Evolutionary conservation across 139 green algal genomes (phyloP).

Genomic region (Chlorella sp.): DNA sequence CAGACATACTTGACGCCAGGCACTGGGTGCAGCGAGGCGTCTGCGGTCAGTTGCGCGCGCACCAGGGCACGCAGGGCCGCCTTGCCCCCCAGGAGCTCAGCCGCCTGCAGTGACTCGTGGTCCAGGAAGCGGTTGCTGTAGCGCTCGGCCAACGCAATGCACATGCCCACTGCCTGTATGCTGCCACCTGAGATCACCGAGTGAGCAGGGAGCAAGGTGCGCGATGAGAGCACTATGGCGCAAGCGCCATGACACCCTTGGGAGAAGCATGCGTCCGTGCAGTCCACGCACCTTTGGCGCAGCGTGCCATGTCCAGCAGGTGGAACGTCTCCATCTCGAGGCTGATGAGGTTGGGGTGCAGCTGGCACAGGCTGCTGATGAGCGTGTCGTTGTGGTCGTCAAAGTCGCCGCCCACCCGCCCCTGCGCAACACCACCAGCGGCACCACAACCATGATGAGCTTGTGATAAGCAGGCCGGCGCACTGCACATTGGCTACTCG

Average conservation of each 20-base stretch:
- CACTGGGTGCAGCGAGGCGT: not conserved
- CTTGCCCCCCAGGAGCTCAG: constrained; percentile 40
- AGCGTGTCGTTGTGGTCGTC: constrained; percentile 55
- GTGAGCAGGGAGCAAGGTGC: not conserved
- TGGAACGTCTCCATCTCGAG: constrained; percentile 85
- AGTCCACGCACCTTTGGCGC: constrained; percentile 26
- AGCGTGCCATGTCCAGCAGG: constrained; percentile 63
- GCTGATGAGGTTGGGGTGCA: constrained; percentile 28
- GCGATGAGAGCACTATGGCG: not conserved
- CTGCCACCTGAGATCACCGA: constrained; percentile 16
- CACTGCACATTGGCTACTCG: no score
- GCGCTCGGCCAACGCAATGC: constrained; percentile 59
- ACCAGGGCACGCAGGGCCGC: constrained; percentile 44
- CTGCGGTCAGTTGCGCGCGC: constrained; percentile 16
- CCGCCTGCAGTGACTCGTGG: constrained; percentile 25
- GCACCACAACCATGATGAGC: no score
- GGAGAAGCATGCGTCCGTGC: not conserved
- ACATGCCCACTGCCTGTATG: constrained; percentile 47
- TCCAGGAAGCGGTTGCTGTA: constrained; percentile 58
- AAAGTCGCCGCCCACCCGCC: constrained; percentile 38
- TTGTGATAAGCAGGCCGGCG: no score
- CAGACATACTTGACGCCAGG: not conserved
- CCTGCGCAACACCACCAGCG: constrained; percentile 12
- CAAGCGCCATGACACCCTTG: not conserved
- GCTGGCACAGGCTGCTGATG: constrained; percentile 33